Evolutionary conservation across 2,329 filamentous ascomycete species (phyloP).

Genomic region (Arachnomyces sp.): DNA sequence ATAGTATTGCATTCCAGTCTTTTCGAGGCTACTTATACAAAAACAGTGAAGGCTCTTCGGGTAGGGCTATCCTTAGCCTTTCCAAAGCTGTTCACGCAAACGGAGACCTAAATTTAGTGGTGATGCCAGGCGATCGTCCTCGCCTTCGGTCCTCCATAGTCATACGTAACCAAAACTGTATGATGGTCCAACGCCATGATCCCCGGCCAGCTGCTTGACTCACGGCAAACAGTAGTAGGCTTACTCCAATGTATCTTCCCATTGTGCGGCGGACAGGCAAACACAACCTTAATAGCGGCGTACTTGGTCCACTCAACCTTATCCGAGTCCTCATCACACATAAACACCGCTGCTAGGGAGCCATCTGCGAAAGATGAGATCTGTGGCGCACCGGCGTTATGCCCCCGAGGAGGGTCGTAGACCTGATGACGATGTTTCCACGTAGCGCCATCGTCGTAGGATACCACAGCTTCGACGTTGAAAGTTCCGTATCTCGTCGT

Average conservation of each 20-base stretch:
- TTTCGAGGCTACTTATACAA: no score
- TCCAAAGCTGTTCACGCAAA: no score
- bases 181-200: conserved; percentile 24
- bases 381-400: conserved; percentile 41
- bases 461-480: conserved; percentile 38
- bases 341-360: conserved; percentile 37
- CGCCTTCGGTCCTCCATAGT: conserved; percentile 21
- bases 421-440: conserved; percentile 37
- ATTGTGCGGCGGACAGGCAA: conserved; percentile 25
- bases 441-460: conserved; percentile 36
- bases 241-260: conserved; percentile 30
- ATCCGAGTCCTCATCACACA: conserved; percentile 38
- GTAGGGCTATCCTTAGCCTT: no score
- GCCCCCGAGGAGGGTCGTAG: conserved; percentile 30
- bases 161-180: conserved; percentile 23
- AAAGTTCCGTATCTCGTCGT: conserved; percentile 36
- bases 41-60: no score
- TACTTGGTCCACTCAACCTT: conserved; percentile 32
- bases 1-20: no score
- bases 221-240: conserved; percentile 23
- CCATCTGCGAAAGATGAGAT: conserved; percentile 34
- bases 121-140: conserved; percentile 20
- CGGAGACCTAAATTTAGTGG: conserved; percentile 8
- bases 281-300: conserved; percentile 36
- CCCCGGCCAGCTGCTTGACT: conserved; percentile 33